These are phyloP conservation scores for Rhizophora mangle DNA, from an alignment of 345 rosid genomes.

Conservation along the genomic window DNA sequence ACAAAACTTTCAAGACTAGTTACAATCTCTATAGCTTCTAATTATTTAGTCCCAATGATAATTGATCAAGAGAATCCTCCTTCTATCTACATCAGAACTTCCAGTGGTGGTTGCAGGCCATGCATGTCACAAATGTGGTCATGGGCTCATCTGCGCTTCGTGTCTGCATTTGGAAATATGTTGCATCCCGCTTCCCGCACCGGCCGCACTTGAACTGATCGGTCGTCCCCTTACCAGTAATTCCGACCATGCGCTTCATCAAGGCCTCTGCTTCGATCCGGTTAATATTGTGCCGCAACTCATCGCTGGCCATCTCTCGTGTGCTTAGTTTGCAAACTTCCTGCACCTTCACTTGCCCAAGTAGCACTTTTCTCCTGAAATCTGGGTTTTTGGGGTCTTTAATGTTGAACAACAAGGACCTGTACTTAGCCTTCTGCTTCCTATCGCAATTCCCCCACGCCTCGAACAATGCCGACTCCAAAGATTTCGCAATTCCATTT, in stretches of 20 bases:
- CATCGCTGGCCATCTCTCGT: constrained; percentile 14
- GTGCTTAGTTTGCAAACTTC: background rate
- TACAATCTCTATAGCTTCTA: too few species aligned
- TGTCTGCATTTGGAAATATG: too few species aligned
- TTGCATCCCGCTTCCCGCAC: too few species aligned
- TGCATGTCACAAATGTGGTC: too few species aligned
- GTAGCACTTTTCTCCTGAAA: constrained; percentile 13
- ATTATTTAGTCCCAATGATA: too few species aligned
- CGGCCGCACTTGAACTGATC: too few species aligned
- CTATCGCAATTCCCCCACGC: background rate
- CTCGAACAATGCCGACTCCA: constrained; percentile 2
- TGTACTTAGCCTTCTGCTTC: background rate
- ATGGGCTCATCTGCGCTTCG: too few species aligned
- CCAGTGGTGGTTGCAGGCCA: too few species aligned
- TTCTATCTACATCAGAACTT: too few species aligned
- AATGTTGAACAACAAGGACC: constrained; percentile 9
- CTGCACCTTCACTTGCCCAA: constrained; percentile 9
- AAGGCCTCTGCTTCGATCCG: background rate
- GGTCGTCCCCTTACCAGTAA: background rate
- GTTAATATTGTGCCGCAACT: background rate
- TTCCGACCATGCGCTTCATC: background rate
- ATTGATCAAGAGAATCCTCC: too few species aligned
- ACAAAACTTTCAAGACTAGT: too few species aligned
- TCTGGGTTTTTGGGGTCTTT: constrained; percentile 16
- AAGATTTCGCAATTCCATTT: background rate